A percentile compares a stretch with the other conserved stretches of the same genome.
phyloP scores from a whole-genome alignment of 768 basidiomycete species.

The Hygrophoropsis aurantiaca region DNA sequence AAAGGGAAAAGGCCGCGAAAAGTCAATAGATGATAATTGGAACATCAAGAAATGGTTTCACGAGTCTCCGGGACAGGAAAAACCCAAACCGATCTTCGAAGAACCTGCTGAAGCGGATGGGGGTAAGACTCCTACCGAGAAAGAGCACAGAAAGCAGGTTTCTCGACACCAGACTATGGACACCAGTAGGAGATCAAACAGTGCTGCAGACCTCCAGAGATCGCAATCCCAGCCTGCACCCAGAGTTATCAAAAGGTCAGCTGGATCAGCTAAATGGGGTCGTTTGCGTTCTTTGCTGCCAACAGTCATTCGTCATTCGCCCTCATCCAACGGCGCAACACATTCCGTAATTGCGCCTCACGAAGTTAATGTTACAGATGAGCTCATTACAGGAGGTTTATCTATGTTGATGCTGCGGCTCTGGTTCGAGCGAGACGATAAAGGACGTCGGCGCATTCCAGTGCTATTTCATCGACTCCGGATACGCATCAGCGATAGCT shows the following conservation, averaged over 20 bases:
- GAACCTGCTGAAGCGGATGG: constrained; percentile 21
- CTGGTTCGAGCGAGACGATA: constrained; percentile 88
- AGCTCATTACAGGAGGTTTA: constrained; percentile 78
- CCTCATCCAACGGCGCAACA: constrained; percentile 27
- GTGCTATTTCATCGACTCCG: constrained; percentile 77
- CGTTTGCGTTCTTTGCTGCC: constrained; percentile 68
- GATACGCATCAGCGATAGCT: constrained; percentile 81
- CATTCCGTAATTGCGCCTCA: constrained; percentile 52
- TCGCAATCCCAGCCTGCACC: constrained; percentile 29
- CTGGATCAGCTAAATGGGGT: constrained; percentile 51
- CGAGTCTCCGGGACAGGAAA: constrained; percentile 52
- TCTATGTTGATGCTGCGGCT: constrained; percentile 76
- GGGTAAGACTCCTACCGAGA: constrained; percentile 20
- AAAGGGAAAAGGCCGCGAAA: constrained; percentile 56
- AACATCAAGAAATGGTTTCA: constrained; percentile 55
- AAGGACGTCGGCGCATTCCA: constrained; percentile 77
- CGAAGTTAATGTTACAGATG: constrained; percentile 76
- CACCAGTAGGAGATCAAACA: constrained; percentile 2
- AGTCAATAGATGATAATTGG: constrained; percentile 50
- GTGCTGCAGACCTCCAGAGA: constrained; percentile 13
- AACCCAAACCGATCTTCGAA: constrained; percentile 34
- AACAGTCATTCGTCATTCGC: constrained; percentile 41
- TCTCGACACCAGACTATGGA: constrained; percentile 9
- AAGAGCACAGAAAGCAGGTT: constrained; percentile 23
- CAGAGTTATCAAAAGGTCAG: constrained; percentile 17